These are phyloP conservation scores for Silene uniflora DNA, from an alignment of 148 eudicot genomes.

Conservation along the genomic window DNA sequence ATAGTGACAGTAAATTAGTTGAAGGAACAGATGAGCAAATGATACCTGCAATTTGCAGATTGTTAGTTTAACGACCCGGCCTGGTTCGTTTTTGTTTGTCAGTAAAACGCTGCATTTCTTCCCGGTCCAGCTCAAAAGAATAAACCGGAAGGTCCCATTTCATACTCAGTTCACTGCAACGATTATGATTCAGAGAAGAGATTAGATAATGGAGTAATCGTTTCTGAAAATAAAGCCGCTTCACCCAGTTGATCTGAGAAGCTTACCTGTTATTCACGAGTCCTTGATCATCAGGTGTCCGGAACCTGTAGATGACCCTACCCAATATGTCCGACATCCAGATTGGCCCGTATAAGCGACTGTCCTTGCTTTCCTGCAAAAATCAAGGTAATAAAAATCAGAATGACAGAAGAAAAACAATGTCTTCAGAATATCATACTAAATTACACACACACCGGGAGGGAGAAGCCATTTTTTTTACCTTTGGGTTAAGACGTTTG, in stretches of 20 bases:
- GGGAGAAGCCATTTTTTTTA: background rate
- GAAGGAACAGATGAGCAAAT: no score
- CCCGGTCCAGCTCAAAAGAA: background rate
- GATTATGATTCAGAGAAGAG: no score
- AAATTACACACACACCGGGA: no score
- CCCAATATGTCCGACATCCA: conserved; percentile 23
- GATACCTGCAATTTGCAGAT: no score
- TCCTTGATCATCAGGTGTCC: background rate
- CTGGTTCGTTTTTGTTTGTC: conserved; percentile 1
- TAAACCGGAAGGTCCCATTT: conserved; percentile 9
- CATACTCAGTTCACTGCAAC: conserved; percentile 17
- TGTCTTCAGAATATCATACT: no score
- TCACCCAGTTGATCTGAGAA: conserved; percentile 6
- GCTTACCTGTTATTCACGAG: conserved; percentile 22
- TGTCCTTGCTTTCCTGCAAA: conserved; percentile 28
- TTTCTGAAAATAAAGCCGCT: background rate
- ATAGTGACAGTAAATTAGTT: no score
- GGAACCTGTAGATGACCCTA: conserved; percentile 27
- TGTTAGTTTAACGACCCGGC: background rate
- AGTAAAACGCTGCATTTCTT: background rate
- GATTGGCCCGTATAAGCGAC: conserved; percentile 27
- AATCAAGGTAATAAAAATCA: no score
- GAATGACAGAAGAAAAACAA: no score
- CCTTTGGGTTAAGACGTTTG: conserved; percentile 18
- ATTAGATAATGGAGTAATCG: background rate